Conservation (phyloP, 306 rosid species). For the Phaseolus lunatus region DNA sequence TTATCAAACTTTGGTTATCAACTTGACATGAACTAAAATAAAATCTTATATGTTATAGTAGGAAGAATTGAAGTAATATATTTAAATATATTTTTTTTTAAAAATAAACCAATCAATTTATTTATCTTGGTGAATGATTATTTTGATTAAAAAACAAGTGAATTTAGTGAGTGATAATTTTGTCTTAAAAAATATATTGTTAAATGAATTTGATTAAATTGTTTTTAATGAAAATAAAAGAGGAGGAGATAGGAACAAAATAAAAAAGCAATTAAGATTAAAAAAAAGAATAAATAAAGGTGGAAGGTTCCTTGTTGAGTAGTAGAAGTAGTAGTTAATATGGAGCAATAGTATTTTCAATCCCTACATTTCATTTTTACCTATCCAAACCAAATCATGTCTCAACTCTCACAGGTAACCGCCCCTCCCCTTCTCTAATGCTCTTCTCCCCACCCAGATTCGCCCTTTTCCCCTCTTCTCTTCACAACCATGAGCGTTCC, state of each 20-base stretch:
- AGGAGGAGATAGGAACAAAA: not conserved
- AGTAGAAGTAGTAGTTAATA: not conserved
- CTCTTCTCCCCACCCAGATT: constrained; percentile 14
- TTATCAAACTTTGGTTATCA: no score
- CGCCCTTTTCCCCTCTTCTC: not conserved
- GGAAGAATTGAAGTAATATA: no score
- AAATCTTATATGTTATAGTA: no score
- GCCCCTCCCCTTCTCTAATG: not conserved
- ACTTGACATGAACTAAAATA: no score
- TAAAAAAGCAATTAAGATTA: not conserved
- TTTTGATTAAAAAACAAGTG: no score
- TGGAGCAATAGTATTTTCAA: constrained; percentile 1
- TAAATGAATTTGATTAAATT: no score
- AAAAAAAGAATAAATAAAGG: not conserved
- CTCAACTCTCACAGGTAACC: constrained; percentile 22
- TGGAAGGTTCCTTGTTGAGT: not conserved
- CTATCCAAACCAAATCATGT: not conserved
- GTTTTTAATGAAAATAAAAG: not conserved
- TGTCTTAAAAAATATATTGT: no score
- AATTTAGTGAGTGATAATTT: no score
- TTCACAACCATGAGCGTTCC: constrained; percentile 47
- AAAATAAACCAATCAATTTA: no score
- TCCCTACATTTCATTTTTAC: constrained; percentile 15
- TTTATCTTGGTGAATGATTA: no score
- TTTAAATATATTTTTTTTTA: no score